Evolutionary conservation across 2,329 filamentous ascomycete species (phyloP).

Genomic region (Claviceps capensis): DNA sequence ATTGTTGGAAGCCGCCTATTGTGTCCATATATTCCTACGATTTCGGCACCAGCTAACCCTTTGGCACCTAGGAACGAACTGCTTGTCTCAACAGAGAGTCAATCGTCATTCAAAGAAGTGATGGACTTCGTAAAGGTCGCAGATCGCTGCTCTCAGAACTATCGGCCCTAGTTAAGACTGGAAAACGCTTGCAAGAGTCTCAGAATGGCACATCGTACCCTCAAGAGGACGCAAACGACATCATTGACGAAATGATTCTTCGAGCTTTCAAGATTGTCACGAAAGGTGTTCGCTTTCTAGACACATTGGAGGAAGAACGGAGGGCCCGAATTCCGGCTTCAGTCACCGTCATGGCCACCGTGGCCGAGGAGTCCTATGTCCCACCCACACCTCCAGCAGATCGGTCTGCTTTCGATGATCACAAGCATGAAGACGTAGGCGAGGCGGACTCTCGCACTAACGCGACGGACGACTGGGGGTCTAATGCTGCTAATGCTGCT

Average conservation of each 20-base stretch:
- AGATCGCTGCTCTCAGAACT: constrained; percentile 84
- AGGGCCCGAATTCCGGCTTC: constrained; percentile 35
- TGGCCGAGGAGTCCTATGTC: constrained; percentile 42
- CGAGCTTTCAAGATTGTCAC: constrained; percentile 93
- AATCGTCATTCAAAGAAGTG: constrained; percentile 57
- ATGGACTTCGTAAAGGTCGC: constrained; percentile 63
- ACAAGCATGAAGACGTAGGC: constrained; percentile 15
- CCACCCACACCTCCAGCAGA: constrained; percentile 53
- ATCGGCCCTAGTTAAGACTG: constrained; percentile 76
- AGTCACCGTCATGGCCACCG: constrained; percentile 46
- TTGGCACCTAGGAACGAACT: constrained; percentile 58
- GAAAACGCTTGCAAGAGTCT: constrained; percentile 70
- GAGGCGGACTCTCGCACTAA: constrained; percentile 28
- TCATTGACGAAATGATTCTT: constrained; percentile 84
- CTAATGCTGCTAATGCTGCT: constrained; percentile 15
- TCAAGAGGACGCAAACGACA: constrained; percentile 51
- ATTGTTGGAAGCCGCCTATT: background rate
- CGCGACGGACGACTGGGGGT: constrained; percentile 16
- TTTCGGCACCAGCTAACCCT: constrained; percentile 5
- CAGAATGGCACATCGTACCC: constrained; percentile 37
- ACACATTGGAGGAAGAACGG: constrained; percentile 60
- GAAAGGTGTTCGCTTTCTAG: constrained; percentile 77
- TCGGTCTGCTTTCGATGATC: constrained; percentile 32
- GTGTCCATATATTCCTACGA: background rate
- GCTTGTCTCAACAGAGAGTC: constrained; percentile 79